Conservation (phyloP, 2,329 filamentous ascomycete genomes). For the Pseudocercospora fuligena region DNA sequence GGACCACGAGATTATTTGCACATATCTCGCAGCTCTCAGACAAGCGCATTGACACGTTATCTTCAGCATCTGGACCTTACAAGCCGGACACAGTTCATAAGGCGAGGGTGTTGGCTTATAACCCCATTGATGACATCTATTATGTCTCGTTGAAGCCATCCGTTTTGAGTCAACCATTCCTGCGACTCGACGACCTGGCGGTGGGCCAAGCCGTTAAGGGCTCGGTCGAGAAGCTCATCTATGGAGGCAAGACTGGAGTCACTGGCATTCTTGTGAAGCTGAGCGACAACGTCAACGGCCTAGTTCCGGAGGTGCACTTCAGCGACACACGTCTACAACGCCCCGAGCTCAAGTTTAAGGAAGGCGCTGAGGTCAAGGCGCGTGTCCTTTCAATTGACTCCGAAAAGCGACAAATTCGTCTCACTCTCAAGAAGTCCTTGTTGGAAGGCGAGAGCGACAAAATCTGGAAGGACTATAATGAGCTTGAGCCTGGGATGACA, state of each 20-base stretch:
- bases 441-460: conserved; percentile 74
- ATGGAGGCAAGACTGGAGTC: conserved; percentile 78
- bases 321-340: conserved; percentile 86
- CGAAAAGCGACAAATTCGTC: conserved; percentile 75
- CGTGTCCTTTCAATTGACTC: conserved; percentile 81
- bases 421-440: conserved; percentile 93
- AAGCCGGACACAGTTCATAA: conserved; percentile 78
- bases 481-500: conserved; percentile 74
- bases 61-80: conserved; percentile 76
- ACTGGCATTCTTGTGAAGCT: conserved; percentile 81
- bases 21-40: conserved; percentile 94
- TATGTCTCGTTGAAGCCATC: conserved; percentile 82
- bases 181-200: conserved; percentile 88
- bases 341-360: conserved; percentile 94
- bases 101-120: conserved; percentile 84
- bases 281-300: conserved; percentile 84
- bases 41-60: conserved; percentile 82
- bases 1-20: conserved; percentile 66
- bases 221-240: conserved; percentile 79
- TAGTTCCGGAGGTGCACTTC: conserved; percentile 86
- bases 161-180: conserved; percentile 83
- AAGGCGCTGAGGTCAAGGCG: conserved; percentile 81
- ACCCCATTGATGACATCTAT: conserved; percentile 82
- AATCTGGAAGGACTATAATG: conserved; percentile 78
- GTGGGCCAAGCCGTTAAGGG: conserved; percentile 81